Base-by-base conservation (phyloP, 768 basidiomycete species). In the Cantharellus cinnabarinus region DNA sequence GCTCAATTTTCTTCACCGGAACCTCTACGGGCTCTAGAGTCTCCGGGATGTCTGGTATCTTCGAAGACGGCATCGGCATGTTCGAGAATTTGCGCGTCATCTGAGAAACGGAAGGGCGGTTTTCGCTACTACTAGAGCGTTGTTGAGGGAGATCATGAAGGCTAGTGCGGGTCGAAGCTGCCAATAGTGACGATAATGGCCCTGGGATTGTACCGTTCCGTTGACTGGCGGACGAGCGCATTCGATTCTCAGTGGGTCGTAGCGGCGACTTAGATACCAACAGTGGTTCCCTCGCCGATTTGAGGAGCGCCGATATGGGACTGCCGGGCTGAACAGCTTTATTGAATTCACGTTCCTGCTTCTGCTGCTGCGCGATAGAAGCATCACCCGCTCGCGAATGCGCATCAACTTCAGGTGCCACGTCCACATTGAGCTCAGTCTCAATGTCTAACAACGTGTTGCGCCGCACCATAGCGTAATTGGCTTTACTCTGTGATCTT, bases 281-380 rank as follows among this genome's bases (percentile, higher is more conserved):
- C 44, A 95, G 73, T 0, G 91, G 91, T 68, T 90, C 87, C 60
- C 84, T 77, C 3, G 91, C 91, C 2, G 89, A 90, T 64, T 67
- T 84, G 65, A 99, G 77, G 55, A 99, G 72, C 2, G 88, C 89
- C 38, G 88, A 87, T 61, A 99, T 93, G 0, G 95, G 95, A 62
- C 85, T 88, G 50, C 88, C 90, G 3, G 93, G 94, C 67, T 91
- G 89, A 1, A 98, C 88, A 1, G 91, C 95, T 66, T 85, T 83
- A 73, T 86, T 84, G 82, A 98, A 97, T 69, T 98, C 95, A 68
- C 84, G 83, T 77, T 99, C 95, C 67, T 89, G 87, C 65, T 89
- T 78, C 39, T 60, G 59, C 37, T 58, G n/a, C 37, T 56, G 51
- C 10, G 5, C n/a, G 42, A 5, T n/a, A n/a, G 42, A 34, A 5